These are phyloP conservation scores for Phaseolus coccineus DNA, from an alignment of 331 rosid species.

Conservation along the genomic window DNA sequence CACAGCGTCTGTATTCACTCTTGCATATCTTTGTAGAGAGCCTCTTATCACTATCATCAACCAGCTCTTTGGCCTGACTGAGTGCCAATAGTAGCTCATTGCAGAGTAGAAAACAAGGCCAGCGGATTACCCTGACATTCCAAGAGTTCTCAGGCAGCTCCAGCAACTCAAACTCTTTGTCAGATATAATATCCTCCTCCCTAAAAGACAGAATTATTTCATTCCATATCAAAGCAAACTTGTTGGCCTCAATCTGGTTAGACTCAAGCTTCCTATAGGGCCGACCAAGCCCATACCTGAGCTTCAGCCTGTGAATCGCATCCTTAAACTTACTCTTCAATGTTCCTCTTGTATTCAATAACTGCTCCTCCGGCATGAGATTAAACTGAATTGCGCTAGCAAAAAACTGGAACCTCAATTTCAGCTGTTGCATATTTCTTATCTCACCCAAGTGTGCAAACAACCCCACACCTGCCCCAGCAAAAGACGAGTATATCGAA, in stretches of 20 bases:
- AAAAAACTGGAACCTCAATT: slow-evolving; percentile 95
- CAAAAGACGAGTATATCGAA: slow-evolving; percentile 90
- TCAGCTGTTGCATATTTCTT: slow-evolving; percentile 85
- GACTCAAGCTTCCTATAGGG: slow-evolving; percentile 94
- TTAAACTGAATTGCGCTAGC: slow-evolving; percentile 97
- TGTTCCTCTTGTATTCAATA: slow-evolving; percentile 80
- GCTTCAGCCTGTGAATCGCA: slow-evolving; percentile 88
- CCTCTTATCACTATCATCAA: slow-evolving; percentile 84
- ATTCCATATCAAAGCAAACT: slow-evolving; percentile 96
- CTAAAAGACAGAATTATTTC: slow-evolving; percentile 88
- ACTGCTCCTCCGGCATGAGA: slow-evolving; percentile 98
- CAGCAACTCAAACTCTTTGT: slow-evolving; percentile 83
- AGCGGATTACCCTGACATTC: slow-evolving; percentile 90
- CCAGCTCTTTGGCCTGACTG: slow-evolving; percentile 91
- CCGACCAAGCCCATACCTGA: slow-evolving; percentile 93
- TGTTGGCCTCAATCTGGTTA: slow-evolving; percentile 89
- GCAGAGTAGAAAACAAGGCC: slow-evolving; percentile 99
- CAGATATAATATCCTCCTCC: slow-evolving; percentile 98
- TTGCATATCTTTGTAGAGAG: slow-evolving; percentile 88
- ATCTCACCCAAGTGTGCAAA: slow-evolving; percentile 96
- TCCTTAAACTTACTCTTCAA: slow-evolving; percentile 84
- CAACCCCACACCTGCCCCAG: slow-evolving; percentile 88
- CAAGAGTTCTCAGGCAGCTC: slow-evolving; percentile 92
- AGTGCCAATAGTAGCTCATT: slow-evolving; percentile 95
- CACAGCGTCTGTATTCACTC: slow-evolving; percentile 93